Conservation (phyloP, 2,329 filamentous ascomycete genomes). For the Rhinocladiella mackenziei region DNA sequence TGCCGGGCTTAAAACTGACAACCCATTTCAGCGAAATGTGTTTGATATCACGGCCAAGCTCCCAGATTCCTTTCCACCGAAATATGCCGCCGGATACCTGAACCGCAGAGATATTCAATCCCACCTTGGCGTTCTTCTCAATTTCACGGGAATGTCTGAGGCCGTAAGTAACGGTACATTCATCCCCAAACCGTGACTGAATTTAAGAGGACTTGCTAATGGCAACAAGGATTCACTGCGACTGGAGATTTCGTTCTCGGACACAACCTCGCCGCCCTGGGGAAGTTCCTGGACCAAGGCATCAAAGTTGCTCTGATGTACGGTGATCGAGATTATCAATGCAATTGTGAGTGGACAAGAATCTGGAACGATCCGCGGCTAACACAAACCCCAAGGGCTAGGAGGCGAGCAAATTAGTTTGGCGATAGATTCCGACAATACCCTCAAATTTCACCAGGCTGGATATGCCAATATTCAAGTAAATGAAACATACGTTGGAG, state of each 20-base stretch:
- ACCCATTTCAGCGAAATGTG: slow-evolving; percentile 44
- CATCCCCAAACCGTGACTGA: no score
- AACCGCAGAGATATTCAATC: slow-evolving; percentile 55
- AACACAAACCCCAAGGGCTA: slow-evolving; percentile 38
- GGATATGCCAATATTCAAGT: slow-evolving; percentile 48
- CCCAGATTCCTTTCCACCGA: slow-evolving; percentile 45
- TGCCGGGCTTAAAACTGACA: no score
- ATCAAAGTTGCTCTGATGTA: slow-evolving; percentile 51
- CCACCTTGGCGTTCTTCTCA: slow-evolving; percentile 58
- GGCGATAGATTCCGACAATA: slow-evolving; percentile 45
- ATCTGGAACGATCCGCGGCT: no score
- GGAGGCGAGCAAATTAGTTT: slow-evolving; percentile 53
- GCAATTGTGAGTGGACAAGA: no score
- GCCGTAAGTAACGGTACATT: slow-evolving; percentile 44
- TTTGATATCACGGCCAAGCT: slow-evolving; percentile 49
- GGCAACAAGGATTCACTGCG: slow-evolving; percentile 47
- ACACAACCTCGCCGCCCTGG: slow-evolving; percentile 36
- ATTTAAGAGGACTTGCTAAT: slow-evolving; percentile 29
- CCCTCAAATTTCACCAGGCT: slow-evolving; percentile 45
- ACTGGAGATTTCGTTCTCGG: slow-evolving; percentile 33
- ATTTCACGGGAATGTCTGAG: slow-evolving; percentile 49
- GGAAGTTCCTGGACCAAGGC: slow-evolving; percentile 49
- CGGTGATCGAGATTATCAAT: slow-evolving; percentile 52
- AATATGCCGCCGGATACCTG: slow-evolving; percentile 50
- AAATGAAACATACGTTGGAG: slow-evolving; percentile 44